Conservation (phyloP, 2,329 filamentous ascomycete species). For the Alternaria arborescens region DNA sequence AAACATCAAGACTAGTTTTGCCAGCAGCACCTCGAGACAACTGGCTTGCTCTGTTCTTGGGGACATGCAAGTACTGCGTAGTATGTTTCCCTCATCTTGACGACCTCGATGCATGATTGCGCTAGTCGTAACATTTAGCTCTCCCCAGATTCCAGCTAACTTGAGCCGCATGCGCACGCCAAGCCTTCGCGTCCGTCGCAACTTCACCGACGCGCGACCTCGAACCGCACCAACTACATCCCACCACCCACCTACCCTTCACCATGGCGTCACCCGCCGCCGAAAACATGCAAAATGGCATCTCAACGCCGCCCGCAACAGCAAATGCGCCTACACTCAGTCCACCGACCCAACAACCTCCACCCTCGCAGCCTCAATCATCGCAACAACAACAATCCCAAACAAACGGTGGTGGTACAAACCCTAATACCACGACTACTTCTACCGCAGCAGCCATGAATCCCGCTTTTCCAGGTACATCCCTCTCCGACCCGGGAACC, state of each 20-base stretch:
- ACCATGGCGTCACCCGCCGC: constrained; percentile 51
- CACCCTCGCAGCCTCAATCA: not conserved
- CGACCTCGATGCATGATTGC: not conserved
- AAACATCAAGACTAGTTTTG: no score
- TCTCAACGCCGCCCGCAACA: constrained; percentile 50
- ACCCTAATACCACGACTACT: not conserved
- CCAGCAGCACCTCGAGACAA: no score
- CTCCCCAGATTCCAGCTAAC: not conserved
- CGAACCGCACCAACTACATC: not conserved
- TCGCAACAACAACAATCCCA: constrained; percentile 15
- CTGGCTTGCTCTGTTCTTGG: not conserved
- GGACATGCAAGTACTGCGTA: not conserved
- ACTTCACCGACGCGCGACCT: constrained; percentile 5
- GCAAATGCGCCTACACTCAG: constrained; percentile 42
- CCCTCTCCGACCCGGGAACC: constrained; percentile 43
- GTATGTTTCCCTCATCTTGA: not conserved
- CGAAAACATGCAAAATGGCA: constrained; percentile 48
- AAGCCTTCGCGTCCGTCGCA: constrained; percentile 1
- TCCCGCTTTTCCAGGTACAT: constrained; percentile 44
- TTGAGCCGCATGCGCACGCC: not conserved
- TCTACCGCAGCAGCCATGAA: constrained; percentile 9
- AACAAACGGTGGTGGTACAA: constrained; percentile 33
- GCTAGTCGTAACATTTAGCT: not conserved
- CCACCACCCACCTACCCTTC: constrained; percentile 4
- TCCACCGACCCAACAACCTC: constrained; percentile 34